Base-by-base conservation (phyloP, 192 early-diverging fungal genomes). In the Chytriomyces sp. region DNA sequence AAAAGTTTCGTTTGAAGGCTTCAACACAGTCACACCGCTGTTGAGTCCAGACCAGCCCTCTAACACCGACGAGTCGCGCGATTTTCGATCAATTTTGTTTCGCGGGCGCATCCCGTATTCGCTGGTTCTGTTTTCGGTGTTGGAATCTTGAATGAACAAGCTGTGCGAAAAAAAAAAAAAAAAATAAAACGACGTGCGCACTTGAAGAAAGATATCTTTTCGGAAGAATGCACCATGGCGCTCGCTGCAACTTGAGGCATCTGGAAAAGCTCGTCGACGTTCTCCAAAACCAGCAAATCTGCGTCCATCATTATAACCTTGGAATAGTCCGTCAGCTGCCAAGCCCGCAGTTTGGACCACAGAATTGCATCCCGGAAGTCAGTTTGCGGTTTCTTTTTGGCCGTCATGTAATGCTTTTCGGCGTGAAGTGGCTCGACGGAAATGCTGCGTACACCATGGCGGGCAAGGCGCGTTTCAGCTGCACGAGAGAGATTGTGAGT, bases 11-110 rank as follows among this genome's bases (percentile, higher is more conserved):
- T 79, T 79, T 50, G 78, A 79, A 7, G 78, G 78, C 45, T 67
- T 78, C 24, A 79, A 53, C 74, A 79, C 78, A 8, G 78, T 79
- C 10, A 79, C 73, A 23, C 78, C 78, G 45, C 73, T 77, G 62
- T 79, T 79, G 18, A 79, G 60, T 43, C 78, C 78, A 13, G 77
- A 69, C 78, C 78, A 78, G n/a, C 69, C 68, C 47, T 53, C 50
- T 11, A 72, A 28, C 5, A 78, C 10, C 9, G 68, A 11, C 13
- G 75, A 16, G 11, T 76, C 64, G 16, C 64, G 61, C 3, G 69
- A 26, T 35, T 76, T 47, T 24, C 64, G 61, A 24, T 53, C 46
- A 23, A 76, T 45, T 50, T 76, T 64, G 50, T 67, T 76, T 50
- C 75, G 45, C 7, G 64, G 64, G 47, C 45, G 7, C 47, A 76